These are phyloP conservation scores for Tolypocladium amazonense DNA, from an alignment of 2,329 filamentous ascomycete genomes.

Conservation along the genomic window DNA sequence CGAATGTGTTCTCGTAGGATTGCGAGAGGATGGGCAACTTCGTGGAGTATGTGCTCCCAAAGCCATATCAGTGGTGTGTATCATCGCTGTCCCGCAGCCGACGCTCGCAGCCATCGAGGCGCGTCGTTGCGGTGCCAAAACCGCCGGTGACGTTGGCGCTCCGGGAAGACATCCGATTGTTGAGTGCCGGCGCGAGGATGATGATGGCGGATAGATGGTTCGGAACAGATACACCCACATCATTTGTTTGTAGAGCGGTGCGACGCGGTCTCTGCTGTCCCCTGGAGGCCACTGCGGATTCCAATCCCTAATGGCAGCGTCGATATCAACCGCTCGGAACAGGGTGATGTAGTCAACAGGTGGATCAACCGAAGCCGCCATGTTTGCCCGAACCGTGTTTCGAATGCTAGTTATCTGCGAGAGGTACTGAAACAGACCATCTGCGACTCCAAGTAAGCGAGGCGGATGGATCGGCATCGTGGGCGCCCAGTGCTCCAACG, in stretches of 20 bases:
- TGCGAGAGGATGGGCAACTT: slow-evolving; percentile 21
- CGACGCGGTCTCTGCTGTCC: slow-evolving; percentile 45
- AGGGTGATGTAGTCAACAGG: slow-evolving; percentile 64
- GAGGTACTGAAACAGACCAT: slow-evolving; percentile 71
- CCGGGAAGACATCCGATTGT: slow-evolving; percentile 16
- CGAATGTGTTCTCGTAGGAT: slow-evolving; percentile 26
- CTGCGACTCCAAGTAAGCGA: slow-evolving; percentile 67
- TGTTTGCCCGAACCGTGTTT: slow-evolving; percentile 60
- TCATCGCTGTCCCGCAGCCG: neutral
- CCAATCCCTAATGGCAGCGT: slow-evolving; percentile 66
- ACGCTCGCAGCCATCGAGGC: slow-evolving; percentile 24
- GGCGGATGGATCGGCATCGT: slow-evolving; percentile 32
- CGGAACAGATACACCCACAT: slow-evolving; percentile 55
- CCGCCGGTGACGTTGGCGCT: slow-evolving; percentile 6
- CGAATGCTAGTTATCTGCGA: slow-evolving; percentile 70
- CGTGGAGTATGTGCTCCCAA: slow-evolving; percentile 12
- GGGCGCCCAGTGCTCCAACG: slow-evolving; percentile 33
- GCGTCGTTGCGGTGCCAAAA: slow-evolving; percentile 15
- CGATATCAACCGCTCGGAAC: slow-evolving; percentile 64
- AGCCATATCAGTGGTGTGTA: neutral
- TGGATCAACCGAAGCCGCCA: slow-evolving; percentile 50
- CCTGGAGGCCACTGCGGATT: slow-evolving; percentile 49
- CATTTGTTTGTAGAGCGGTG: slow-evolving; percentile 53
- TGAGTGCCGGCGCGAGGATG: slow-evolving; percentile 16
- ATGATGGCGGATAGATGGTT: slow-evolving; percentile 46